Evolutionary conservation across 352 stramenopile genomes (phyloP), one percentile per base, ranked within the genome.

Genomic region (Aphanomyces euteiches): DNA sequence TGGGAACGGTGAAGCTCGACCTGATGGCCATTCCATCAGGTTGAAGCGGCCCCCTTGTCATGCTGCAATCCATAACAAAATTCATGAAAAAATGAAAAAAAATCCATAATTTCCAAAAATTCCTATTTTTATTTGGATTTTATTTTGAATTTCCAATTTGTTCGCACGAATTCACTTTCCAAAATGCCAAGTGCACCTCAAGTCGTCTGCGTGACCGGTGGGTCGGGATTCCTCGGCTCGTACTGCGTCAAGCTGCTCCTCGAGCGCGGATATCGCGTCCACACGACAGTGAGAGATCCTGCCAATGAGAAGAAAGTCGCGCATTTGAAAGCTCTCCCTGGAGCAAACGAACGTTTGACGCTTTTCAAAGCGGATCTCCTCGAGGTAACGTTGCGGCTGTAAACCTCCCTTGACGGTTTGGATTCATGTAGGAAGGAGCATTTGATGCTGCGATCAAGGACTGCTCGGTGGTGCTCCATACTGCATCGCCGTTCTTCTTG

Each of bases 311-410:
- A 38, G 6, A 74, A 74, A 47, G 48, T 58, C 8, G 66, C 63
- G 8, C 69, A 74, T 40, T 56, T 74, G 17, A 71, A 53, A 13
- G 63, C 63, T 7, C 45, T 74, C 8, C 47, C 60, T 12, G 66
- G 66, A 10, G 69, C 69, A 7, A 28, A 13, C 8, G 63, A 72
- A 13, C 63, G 66, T 5, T 66, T 81, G 21, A 72, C 72, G 56
- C 66, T 81, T 41, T 80, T 80, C 50, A 28, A 68, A 40, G 76
- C 56, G 6, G 76, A 81, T 36, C 61, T 81, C 15, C 43, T 78
- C 17, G 12, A 59, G 63, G 63, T 69, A 48, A 50, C 53, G 37
- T 7, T 41, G 12, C 50, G 5, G 47, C 38, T 37, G 38, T 60
- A 19, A 13, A 17, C 36, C 7, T 64, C 37, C 34, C 8, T 63